Conservation (phyloP, 495 filamentous ascomycete genomes). For the Apiosordaria backusii region DNA sequence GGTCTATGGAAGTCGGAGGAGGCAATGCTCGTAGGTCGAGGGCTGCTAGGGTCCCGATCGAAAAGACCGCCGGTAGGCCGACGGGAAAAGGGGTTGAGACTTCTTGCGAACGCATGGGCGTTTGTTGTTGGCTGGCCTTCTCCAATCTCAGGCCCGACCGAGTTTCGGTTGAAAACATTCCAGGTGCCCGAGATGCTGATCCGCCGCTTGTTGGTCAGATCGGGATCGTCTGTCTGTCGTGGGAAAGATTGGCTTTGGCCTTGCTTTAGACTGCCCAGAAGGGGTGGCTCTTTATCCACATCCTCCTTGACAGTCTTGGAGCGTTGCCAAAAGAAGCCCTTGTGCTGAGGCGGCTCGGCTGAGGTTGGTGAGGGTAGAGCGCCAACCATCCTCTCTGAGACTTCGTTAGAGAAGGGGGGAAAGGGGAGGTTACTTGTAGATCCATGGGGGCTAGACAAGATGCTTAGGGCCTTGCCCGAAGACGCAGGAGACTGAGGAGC, state of each 20-base stretch:
- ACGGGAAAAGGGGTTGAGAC: constrained; percentile 63
- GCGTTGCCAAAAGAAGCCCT: constrained; percentile 63
- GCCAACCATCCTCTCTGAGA: constrained; percentile 32
- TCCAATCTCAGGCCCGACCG: constrained; percentile 39
- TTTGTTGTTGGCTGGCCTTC: constrained; percentile 33
- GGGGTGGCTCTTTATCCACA: constrained; percentile 64
- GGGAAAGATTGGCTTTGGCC: constrained; percentile 83
- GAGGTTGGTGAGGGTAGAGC: constrained; percentile 20
- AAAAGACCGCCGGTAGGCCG: constrained; percentile 65
- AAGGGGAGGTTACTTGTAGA: constrained; percentile 57
- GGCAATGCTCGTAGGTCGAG: constrained; percentile 72
- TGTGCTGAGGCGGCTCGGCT: constrained; percentile 29
- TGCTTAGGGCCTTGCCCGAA: constrained; percentile 59
- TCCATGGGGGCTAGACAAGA: constrained; percentile 64
- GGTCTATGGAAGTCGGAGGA: constrained; percentile 78
- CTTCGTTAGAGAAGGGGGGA: constrained; percentile 40
- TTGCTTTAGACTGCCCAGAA: constrained; percentile 68
- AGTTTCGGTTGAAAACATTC: constrained; percentile 58
- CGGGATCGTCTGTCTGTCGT: constrained; percentile 47
- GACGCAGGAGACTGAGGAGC: constrained; percentile 69
- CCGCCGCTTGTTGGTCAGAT: constrained; percentile 43
- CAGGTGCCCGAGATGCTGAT: constrained; percentile 48
- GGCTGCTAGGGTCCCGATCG: constrained; percentile 63
- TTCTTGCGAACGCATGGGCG: constrained; percentile 39
- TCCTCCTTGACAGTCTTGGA: constrained; percentile 63